These are phyloP conservation scores for Lactarius akahatsu DNA, from an alignment of 768 basidiomycete genomes.

Conservation along the genomic window DNA sequence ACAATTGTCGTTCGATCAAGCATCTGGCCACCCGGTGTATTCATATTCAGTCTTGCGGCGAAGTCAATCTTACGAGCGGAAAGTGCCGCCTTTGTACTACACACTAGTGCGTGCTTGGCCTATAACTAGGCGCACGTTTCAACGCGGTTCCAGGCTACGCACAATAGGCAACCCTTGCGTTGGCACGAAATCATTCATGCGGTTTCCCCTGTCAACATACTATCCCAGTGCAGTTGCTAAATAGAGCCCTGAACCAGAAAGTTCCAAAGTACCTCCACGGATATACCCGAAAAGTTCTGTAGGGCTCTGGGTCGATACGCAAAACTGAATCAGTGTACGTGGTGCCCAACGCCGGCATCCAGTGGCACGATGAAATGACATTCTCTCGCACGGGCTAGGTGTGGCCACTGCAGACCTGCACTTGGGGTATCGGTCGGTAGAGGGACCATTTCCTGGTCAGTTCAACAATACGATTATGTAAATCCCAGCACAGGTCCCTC, in stretches of 20 bases:
- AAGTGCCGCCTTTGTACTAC: conserved; percentile 3
- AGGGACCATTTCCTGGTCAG: conserved; percentile 17
- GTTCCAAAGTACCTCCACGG: not conserved
- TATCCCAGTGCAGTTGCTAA: not conserved
- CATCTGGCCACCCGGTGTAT: not conserved
- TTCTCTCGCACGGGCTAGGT: not conserved
- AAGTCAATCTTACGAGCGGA: not conserved
- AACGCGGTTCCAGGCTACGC: too few relatives aligned
- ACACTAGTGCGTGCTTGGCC: not conserved
- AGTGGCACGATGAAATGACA: not conserved
- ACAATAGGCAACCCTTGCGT: too few relatives aligned
- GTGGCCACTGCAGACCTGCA: conserved; percentile 21
- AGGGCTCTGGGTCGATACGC: not conserved
- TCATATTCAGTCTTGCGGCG: not conserved
- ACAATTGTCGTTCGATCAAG: not conserved
- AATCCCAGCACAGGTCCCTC: not conserved
- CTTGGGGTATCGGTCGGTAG: conserved; percentile 20
- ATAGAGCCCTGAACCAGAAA: not conserved
- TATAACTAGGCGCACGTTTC: not conserved
- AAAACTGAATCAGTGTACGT: conserved; percentile 3
- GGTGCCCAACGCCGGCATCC: not conserved
- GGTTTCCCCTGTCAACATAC: too few relatives aligned
- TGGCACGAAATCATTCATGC: too few relatives aligned
- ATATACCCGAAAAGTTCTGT: not conserved
- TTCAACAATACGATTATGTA: not conserved